Evolutionary conservation across 2,329 filamentous ascomycete genomes (phyloP).

Genomic region (Nectriaceae sp.): DNA sequence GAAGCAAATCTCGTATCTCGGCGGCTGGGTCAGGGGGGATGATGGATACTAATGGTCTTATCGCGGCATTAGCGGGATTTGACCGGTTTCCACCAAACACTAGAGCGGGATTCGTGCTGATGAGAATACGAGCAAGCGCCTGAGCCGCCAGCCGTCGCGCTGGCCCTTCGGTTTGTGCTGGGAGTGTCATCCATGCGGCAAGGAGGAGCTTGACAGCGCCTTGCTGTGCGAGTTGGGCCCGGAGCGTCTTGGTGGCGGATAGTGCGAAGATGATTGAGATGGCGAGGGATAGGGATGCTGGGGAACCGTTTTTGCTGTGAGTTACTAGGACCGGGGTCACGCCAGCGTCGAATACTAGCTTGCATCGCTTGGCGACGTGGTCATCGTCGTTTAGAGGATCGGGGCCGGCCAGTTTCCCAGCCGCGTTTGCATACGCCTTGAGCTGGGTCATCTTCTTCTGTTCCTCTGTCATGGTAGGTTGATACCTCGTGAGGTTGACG

Average conservation of each 20-base stretch:
- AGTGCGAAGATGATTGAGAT: slow-evolving; percentile 78
- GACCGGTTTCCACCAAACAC: slow-evolving; percentile 80
- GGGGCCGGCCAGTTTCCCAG: slow-evolving; percentile 61
- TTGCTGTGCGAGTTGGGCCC: slow-evolving; percentile 85
- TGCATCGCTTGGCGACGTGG: slow-evolving; percentile 75
- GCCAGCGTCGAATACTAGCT: slow-evolving; percentile 75
- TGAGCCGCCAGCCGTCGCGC: slow-evolving; percentile 68
- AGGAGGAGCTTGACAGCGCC: slow-evolving; percentile 88
- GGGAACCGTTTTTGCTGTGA: slow-evolving; percentile 72
- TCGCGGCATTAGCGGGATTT: slow-evolving; percentile 74
- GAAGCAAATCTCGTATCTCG: slow-evolving; percentile 75
- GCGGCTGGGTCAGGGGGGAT: slow-evolving; percentile 64
- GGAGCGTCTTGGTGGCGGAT: slow-evolving; percentile 70
- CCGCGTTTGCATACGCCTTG: slow-evolving; percentile 90
- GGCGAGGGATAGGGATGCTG: slow-evolving; percentile 70
- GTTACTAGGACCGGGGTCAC: slow-evolving; percentile 76
- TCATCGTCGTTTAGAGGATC: slow-evolving; percentile 76
- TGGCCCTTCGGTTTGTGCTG: slow-evolving; percentile 46
- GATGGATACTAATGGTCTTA: slow-evolving; percentile 77
- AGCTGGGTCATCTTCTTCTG: slow-evolving; percentile 90
- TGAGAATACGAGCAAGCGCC: slow-evolving; percentile 80
- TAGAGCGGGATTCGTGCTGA: slow-evolving; percentile 80
- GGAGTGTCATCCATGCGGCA: slow-evolving; percentile 64
- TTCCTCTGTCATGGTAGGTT: slow-evolving; percentile 79
- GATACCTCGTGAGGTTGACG: slow-evolving; percentile 80